Conservation (phyloP, 345 rosid species). For the Schrenkiella parvula region DNA sequence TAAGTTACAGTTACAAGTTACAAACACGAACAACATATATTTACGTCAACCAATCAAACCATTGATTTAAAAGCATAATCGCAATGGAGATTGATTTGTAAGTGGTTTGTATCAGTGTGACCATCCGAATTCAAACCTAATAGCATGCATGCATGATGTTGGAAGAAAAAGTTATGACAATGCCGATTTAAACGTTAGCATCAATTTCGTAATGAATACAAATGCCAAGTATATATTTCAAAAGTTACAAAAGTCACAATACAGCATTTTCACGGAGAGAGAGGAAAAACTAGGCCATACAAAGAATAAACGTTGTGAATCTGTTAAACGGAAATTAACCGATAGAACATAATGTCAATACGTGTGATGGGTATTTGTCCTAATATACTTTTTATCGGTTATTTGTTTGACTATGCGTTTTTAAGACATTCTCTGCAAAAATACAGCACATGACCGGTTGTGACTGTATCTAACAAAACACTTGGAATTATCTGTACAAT, state of each 20-base stretch:
- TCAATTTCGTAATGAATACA: background rate
- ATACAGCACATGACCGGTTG: conserved; percentile 18
- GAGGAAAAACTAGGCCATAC: background rate
- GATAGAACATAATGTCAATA: conserved; percentile 28
- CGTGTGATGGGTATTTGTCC: conserved; percentile 30
- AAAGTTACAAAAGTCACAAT: background rate
- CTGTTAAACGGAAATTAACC: conserved; percentile 10
- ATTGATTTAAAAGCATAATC: background rate
- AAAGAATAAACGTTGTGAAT: conserved; percentile 13
- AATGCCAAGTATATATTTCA: background rate
- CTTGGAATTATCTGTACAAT: conserved; percentile 22
- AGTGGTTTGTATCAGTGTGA: background rate
- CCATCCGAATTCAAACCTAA: background rate
- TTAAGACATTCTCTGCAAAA: conserved; percentile 8
- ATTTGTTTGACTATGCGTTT: conserved; percentile 23
- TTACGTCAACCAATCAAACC: background rate
- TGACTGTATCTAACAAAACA: conserved; percentile 24
- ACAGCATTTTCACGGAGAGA: background rate
- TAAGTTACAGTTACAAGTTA: background rate
- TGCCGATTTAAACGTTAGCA: background rate
- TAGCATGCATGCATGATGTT: background rate
- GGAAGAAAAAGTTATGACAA: background rate
- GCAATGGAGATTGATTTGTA: background rate
- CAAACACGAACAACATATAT: background rate
- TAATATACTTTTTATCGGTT: conserved; percentile 17